Conservation (phyloP, 1,284 basidiomycete species). For the Volvariella surrecta region DNA sequence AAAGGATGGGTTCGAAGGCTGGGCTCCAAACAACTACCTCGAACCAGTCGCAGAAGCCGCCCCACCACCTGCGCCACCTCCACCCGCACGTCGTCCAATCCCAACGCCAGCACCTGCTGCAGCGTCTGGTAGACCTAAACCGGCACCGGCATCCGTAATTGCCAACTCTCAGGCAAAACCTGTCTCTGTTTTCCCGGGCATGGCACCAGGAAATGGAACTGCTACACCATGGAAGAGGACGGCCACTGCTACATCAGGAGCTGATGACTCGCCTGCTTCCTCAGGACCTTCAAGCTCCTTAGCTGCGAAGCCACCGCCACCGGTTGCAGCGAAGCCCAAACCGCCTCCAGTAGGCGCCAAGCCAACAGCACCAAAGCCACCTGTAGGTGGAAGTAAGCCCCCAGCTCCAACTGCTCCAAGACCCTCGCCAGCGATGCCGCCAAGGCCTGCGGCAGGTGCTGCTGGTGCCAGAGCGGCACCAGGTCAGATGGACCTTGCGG, state of each 20-base stretch:
- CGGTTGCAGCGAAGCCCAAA: conserved; percentile 44
- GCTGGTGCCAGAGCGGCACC: conserved; percentile 20
- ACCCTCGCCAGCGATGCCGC: conserved; percentile 39
- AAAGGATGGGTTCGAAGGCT: conserved; percentile 80
- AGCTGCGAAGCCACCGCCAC: conserved; percentile 38
- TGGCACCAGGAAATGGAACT: conserved; percentile 56
- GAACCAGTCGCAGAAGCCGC: conserved; percentile 65
- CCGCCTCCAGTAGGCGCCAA: conserved; percentile 49
- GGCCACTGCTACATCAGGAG: conserved; percentile 18
- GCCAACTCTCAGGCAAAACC: conserved; percentile 59
- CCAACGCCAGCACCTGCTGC: conserved; percentile 23
- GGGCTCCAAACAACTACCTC: conserved; percentile 94
- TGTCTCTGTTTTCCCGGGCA: conserved; percentile 66
- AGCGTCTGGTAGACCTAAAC: conserved; percentile 23
- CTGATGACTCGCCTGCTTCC: conserved; percentile 35
- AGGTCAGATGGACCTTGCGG: conserved; percentile 77
- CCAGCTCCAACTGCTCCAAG: conserved; percentile 48
- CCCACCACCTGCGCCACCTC: conserved; percentile 53
- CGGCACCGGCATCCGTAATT: conserved; percentile 28
- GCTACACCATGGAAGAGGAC: conserved; percentile 67
- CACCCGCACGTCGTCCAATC: conserved; percentile 47
- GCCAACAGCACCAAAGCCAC: conserved; percentile 32
- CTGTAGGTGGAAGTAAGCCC: conserved; percentile 29
- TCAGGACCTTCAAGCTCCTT: conserved; percentile 49
- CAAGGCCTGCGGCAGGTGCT: conserved; percentile 20